Percentiles rank a stretch among this genome's conserved stretches.
These are phyloP conservation scores for Aquilaria agallochum DNA, from an alignment of 441 rosid genomes.

Conservation along the genomic window DNA sequence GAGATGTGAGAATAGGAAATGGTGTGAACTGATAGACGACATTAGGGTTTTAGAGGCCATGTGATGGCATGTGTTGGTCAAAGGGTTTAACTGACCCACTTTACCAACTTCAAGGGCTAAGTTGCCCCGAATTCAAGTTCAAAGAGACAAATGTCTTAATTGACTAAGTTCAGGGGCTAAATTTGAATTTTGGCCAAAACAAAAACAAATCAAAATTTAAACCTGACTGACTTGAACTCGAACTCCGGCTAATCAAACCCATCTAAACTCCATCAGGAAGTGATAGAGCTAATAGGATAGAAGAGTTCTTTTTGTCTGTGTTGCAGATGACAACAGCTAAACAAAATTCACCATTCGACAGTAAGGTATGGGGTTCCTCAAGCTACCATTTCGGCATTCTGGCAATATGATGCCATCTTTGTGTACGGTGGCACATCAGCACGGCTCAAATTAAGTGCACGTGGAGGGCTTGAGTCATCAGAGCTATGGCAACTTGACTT, in stretches of 20 bases:
- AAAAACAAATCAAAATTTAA: slow-evolving; percentile 8
- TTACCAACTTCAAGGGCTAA: too few relatives aligned
- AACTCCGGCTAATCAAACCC: slow-evolving; percentile 16
- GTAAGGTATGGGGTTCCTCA: slow-evolving; percentile 79
- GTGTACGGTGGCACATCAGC: slow-evolving; percentile 30
- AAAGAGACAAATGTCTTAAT: too few relatives aligned
- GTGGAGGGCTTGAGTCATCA: slow-evolving; percentile 58
- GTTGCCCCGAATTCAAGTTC: too few relatives aligned
- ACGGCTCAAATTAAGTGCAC: slow-evolving; percentile 27
- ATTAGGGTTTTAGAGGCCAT: too few relatives aligned
- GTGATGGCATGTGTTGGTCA: too few relatives aligned
- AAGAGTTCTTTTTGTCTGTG: not conserved
- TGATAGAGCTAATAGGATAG: slow-evolving; percentile 1
- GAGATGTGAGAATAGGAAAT: too few relatives aligned
- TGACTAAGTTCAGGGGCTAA: too few relatives aligned
- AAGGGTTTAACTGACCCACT: too few relatives aligned
- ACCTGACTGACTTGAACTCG: too few relatives aligned
- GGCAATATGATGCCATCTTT: slow-evolving; percentile 36
- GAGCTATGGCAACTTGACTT: slow-evolving; percentile 45
- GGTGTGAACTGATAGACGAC: too few relatives aligned
- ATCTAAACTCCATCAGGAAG: slow-evolving; percentile 7
- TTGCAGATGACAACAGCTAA: slow-evolving; percentile 53
- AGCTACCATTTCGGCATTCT: slow-evolving; percentile 62
- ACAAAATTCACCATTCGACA: slow-evolving; percentile 46
- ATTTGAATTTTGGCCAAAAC: too few relatives aligned